Evolutionary conservation across 768 basidiomycete species (phyloP), one percentile per base, ranked within the genome.

Genomic region (Leccinellum rugosiceps): DNA sequence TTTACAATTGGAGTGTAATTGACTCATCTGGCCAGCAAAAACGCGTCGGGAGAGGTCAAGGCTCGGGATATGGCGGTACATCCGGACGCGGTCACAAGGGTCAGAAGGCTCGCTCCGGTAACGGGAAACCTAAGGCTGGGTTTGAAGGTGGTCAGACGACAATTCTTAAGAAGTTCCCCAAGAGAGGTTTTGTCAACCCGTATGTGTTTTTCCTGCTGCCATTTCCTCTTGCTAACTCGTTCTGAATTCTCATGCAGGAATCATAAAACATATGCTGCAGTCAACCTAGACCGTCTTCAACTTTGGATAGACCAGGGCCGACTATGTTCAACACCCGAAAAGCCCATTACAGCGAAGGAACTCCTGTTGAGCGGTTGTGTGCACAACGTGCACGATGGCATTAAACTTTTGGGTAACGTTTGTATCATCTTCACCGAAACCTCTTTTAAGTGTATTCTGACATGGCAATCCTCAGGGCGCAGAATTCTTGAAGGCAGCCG

Each of bases 111-210:
- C 85, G 96, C 60, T 85, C 92, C 5, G 95, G 95, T 2, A 85
- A 88, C 57, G 91, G 93, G 5, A 89, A 92, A 64, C 86, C 83
- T 30, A 83, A 81, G 63, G 79, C 84, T 26, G 87, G 92, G 6
- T 99, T 98, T 61, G 97, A 98, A 73, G 97, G 97, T 69, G 97
- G 97, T 60, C 96, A 98, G 72, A 98, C 96, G 5, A 92, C 96
- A 14, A 85, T 98, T 53, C 88, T 90, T 6, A 87, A 92, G 61
- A 77, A 86, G 45, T 90, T 95, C 68, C 97, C 97, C 6, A 99
- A 99, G 78, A 82, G 85, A 48, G 97, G 97, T 47, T 98, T 98
- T 72, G 83, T 87, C 57, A 98, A 97, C 75, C 83, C 84, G 96
- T 97, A 64, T 66, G 91, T 81, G 25, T 19, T 51, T 26, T 57